phyloP scores from a whole-genome alignment of 352 stramenopile genomes.

The Plasmopara halstedii region DNA sequence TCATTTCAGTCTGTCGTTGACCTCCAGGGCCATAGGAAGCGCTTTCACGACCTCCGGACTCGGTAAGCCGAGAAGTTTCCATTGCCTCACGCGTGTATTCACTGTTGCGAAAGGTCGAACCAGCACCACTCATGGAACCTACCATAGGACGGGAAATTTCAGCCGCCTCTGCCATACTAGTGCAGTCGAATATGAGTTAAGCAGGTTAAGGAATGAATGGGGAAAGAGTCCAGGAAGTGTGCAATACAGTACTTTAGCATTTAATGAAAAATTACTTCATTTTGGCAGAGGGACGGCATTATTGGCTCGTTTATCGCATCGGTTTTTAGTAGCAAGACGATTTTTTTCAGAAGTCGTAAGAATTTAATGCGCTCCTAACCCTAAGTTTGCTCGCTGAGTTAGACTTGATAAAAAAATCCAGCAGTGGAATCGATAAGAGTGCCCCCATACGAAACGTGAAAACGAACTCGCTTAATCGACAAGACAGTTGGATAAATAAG shows the following conservation, averaged over 20 bases:
- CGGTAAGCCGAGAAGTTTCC: slow-evolving; percentile 24
- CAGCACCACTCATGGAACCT: slow-evolving; percentile 4
- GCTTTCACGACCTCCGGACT: slow-evolving; percentile 23
- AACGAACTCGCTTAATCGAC: no score
- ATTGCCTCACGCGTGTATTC: slow-evolving; percentile 21
- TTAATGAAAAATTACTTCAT: not conserved
- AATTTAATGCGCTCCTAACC: no score
- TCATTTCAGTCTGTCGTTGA: slow-evolving; percentile 52
- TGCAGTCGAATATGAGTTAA: not conserved
- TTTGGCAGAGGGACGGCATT: slow-evolving; percentile 3
- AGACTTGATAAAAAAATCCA: no score
- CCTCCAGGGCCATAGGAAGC: slow-evolving; percentile 14
- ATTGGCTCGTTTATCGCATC: not conserved
- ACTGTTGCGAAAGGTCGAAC: slow-evolving; percentile 43
- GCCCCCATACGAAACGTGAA: no score
- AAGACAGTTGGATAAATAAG: no score
- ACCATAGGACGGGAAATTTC: slow-evolving; percentile 28
- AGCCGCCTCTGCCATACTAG: slow-evolving; percentile 9
- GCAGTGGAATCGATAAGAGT: no score
- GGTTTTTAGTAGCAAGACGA: not conserved
- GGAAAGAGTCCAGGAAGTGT: not conserved
- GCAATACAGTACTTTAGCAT: not conserved
- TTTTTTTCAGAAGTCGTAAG: no score
- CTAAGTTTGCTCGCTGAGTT: no score
- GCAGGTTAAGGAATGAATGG: slow-evolving; percentile 10